Evolutionary conservation across 306 rosid species (phyloP), one percentile per base, ranked within the genome.

Genomic region (Argentina anserina): DNA sequence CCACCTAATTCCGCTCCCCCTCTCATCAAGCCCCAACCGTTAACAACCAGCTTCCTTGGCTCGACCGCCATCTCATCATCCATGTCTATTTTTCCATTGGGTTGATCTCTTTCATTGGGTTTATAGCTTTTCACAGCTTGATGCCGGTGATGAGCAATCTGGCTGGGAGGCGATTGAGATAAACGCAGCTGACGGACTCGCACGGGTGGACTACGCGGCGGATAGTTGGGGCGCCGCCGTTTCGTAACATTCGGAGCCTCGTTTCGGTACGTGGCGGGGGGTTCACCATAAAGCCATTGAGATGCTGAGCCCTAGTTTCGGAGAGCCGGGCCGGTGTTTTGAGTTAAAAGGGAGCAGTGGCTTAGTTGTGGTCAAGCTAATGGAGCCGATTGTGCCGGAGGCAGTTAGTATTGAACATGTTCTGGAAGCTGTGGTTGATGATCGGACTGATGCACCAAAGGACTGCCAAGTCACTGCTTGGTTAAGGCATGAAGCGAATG

Each of bases 251-350:
- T 94, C 97, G 0, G 95, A 89, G 50, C 81, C 90, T 0, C 83
- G 2, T 73, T 21, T 65, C n/a, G 36, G 34, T 15, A 15, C 79
- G 5, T 8, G 64, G n/a, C n/a, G n/a, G 43, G 81, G 81, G 65
- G 91, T 84, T 46, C 91, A 81, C 45, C 68, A 67, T 28, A 79
- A 81, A 42, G 96, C 98, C 0, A 80, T 81, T 17, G 84, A 81
- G 85, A 88, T 94, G 98, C 70, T 94, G 78, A 85, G 74, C 36
- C 98, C 98, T 2, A 94, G 98, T 81, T 91, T 91, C 67, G 96
- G 96, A 11, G 95, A 94, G 77, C 95, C 96, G 0, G 98, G 97
- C 26, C 95, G 88, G 78, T 94, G 98, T 80, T 91, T 91, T 70
- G 84, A 95, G 2, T 76, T 94, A 90, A 90, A 83, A 74, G 98